A percentile compares a stretch with the other conserved stretches of the same genome.
Conservation (phyloP, 805 yeast species). For the Candida ascalaphidarum region DNA sequence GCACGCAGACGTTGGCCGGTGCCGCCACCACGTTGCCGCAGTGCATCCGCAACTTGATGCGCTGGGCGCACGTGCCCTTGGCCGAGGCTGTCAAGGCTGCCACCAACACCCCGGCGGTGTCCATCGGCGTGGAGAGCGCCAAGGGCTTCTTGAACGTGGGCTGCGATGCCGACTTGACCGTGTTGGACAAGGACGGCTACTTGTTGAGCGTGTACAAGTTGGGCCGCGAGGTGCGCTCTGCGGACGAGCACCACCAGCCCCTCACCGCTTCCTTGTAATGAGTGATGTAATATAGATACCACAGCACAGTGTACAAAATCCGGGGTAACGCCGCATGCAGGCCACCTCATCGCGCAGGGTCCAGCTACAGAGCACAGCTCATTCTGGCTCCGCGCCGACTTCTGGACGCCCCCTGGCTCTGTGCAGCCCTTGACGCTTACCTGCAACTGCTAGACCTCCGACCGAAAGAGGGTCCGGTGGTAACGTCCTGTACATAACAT, state of each 20-base stretch:
- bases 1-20: slow-evolving; percentile 53
- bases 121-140: slow-evolving; percentile 31
- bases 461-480: too few species aligned
- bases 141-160: slow-evolving; percentile 46
- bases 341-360: too few species aligned
- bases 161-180: slow-evolving; percentile 50
- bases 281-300: background rate
- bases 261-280: slow-evolving; percentile 4
- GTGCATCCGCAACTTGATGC: slow-evolving; percentile 40
- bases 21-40: slow-evolving; percentile 48
- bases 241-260: slow-evolving; percentile 2
- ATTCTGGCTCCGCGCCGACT: too few species aligned
- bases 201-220: slow-evolving; percentile 44
- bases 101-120: slow-evolving; percentile 46
- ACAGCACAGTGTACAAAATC: background rate
- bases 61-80: slow-evolving; percentile 41
- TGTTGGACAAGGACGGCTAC: slow-evolving; percentile 34
- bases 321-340: too few species aligned
- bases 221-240: slow-evolving; percentile 22
- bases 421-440: too few species aligned
- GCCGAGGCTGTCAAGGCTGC: slow-evolving; percentile 49
- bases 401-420: too few species aligned
- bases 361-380: too few species aligned
- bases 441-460: too few species aligned
- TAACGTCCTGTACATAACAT: too few species aligned